These are phyloP conservation scores for Fusarium nygamai DNA, from an alignment of 2,329 filamentous ascomycete species.

Conservation along the genomic window DNA sequence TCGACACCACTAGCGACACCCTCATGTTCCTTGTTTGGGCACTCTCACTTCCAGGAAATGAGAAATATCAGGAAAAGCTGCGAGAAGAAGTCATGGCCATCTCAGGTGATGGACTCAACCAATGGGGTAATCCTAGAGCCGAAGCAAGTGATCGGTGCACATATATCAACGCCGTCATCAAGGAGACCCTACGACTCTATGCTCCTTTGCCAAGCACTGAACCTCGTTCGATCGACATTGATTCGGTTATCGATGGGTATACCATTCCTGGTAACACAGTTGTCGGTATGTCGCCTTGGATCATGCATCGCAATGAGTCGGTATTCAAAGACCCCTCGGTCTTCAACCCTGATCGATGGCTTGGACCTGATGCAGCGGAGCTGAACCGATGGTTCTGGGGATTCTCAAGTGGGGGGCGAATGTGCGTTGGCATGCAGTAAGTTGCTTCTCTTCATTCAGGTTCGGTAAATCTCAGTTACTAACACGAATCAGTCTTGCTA, in stretches of 20 bases:
- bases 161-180: slow-evolving; percentile 60
- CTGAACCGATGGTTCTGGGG: slow-evolving; percentile 41
- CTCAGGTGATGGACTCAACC: slow-evolving; percentile 26
- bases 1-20: slow-evolving; percentile 63
- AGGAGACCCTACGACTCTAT: slow-evolving; percentile 60
- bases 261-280: slow-evolving; percentile 37
- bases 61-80: slow-evolving; percentile 55
- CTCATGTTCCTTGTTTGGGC: slow-evolving; percentile 62
- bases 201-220: slow-evolving; percentile 62
- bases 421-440: slow-evolving; percentile 43
- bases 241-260: slow-evolving; percentile 38
- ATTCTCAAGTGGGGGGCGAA: slow-evolving; percentile 38
- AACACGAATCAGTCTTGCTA: slow-evolving; percentile 16
- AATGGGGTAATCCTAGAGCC: slow-evolving; percentile 45
- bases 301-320: slow-evolving; percentile 39
- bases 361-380: slow-evolving; percentile 24
- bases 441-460: not conserved
- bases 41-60: slow-evolving; percentile 56
- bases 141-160: slow-evolving; percentile 51
- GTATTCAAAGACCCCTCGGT: slow-evolving; percentile 37
- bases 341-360: slow-evolving; percentile 45
- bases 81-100: slow-evolving; percentile 53
- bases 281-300: slow-evolving; percentile 42
- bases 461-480: rapidly evolving
- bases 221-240: slow-evolving; percentile 51